Conservation (phyloP, 768 basidiomycete species). For the Lactarius hatsudake region DNA sequence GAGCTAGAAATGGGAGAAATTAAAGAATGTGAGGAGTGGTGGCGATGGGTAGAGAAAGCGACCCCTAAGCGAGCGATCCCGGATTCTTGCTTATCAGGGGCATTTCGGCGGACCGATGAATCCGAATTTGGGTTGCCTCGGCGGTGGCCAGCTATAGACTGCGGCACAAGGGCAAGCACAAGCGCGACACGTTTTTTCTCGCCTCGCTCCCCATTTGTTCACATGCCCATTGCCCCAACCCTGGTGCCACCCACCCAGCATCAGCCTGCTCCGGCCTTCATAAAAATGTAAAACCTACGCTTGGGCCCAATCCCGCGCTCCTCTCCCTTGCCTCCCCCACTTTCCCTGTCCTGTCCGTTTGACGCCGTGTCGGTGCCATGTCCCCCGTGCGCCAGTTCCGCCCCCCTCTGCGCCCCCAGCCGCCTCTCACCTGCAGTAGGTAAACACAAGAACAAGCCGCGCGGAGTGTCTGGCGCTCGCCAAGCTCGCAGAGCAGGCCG, state of each 20-base stretch:
- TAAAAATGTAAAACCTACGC: slow-evolving; percentile 9
- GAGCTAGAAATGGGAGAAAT: neutral
- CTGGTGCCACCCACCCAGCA: slow-evolving; percentile 14
- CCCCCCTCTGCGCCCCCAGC: neutral
- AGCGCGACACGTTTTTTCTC: slow-evolving; percentile 6
- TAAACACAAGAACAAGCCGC: slow-evolving; percentile 26
- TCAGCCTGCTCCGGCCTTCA: slow-evolving; percentile 5
- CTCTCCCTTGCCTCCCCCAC: neutral
- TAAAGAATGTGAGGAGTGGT: neutral
- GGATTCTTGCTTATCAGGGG: neutral
- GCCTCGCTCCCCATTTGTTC: slow-evolving; percentile 14
- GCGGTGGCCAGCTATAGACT: neutral
- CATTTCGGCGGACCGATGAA: neutral
- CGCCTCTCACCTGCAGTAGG: slow-evolving; percentile 18
- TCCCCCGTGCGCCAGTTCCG: slow-evolving; percentile 21
- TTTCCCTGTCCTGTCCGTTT: neutral
- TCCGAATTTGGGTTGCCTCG: neutral
- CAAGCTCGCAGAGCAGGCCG: slow-evolving; percentile 83
- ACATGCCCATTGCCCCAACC: slow-evolving; percentile 26
- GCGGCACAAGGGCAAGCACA: slow-evolving; percentile 6
- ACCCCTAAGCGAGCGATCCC: neutral
- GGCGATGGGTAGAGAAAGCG: neutral
- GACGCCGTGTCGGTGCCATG: neutral
- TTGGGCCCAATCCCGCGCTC: neutral
- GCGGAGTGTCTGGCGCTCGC: slow-evolving; percentile 57